Percentiles rank a stretch among this genome's conserved stretches.
These are phyloP conservation scores for Lactarius tabidus DNA, from an alignment of 768 basidiomycete species.

Conservation along the genomic window DNA sequence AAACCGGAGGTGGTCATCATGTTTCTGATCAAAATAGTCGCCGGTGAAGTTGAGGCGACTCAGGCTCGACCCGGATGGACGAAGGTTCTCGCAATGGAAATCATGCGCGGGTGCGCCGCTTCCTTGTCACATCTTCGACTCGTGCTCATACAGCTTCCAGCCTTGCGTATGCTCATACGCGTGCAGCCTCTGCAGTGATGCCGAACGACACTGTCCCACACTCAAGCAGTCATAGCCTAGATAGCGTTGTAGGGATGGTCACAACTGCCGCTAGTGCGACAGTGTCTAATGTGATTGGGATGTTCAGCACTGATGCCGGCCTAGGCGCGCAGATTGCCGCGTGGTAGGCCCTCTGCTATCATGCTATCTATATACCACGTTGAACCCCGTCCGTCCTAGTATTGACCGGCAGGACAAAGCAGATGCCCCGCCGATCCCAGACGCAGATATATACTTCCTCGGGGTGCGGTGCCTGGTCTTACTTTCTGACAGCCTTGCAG, in stretches of 20 bases:
- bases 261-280: constrained; percentile 80
- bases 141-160: constrained; percentile 27
- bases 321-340: constrained; percentile 68
- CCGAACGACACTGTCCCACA: constrained; percentile 32
- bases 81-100: constrained; percentile 27
- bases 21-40: constrained; percentile 10
- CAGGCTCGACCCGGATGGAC: constrained; percentile 22
- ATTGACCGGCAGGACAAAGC: constrained; percentile 99
- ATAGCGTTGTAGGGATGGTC: constrained; percentile 75
- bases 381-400: constrained; percentile 37
- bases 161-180: background rate
- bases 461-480: constrained; percentile 84
- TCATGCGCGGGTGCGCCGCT: constrained; percentile 22
- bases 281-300: constrained; percentile 79
- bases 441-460: constrained; percentile 89
- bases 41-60: constrained; percentile 3
- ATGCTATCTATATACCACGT: background rate
- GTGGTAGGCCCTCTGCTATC: constrained; percentile 51
- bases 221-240: constrained; percentile 55
- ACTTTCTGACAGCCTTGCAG: constrained; percentile 80
- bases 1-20: constrained; percentile 56
- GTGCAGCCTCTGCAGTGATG: constrained; percentile 22
- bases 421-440: constrained; percentile 90
- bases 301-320: constrained; percentile 69
- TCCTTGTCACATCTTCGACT: background rate